Evolutionary conservation across 139 green algal genomes (phyloP).

Genomic region (Closterium sp.): DNA sequence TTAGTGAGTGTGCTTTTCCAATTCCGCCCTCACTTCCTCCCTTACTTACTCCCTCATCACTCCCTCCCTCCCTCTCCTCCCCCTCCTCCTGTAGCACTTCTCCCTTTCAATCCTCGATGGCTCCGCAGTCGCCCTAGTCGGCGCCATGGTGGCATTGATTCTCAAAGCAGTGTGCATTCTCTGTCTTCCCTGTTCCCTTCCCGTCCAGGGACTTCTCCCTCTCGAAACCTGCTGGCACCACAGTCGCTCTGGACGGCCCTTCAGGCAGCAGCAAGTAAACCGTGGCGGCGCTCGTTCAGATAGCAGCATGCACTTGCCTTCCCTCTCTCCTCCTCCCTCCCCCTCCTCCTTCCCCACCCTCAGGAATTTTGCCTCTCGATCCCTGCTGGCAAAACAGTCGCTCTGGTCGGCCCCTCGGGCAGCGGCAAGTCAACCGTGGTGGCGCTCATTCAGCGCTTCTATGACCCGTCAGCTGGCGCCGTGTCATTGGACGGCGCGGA

Average conservation of each 20-base stretch:
- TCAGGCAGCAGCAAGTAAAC: not conserved
- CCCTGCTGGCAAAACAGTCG: conserved; percentile 53
- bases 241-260: too few species aligned
- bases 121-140: too few species aligned
- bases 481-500: conserved; percentile 74
- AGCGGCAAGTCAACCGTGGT: conserved; percentile 63
- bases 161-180: too few species aligned
- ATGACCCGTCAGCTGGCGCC: conserved; percentile 21
- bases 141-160: too few species aligned
- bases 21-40: too few species aligned
- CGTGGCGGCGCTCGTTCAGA: not conserved
- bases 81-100: too few species aligned
- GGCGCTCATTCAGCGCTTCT: conserved; percentile 49
- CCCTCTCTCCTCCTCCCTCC: not conserved
- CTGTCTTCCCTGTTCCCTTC: too few species aligned
- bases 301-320: not conserved
- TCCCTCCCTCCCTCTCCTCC: too few species aligned
- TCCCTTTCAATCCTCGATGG: too few species aligned
- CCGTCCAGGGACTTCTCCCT: too few species aligned
- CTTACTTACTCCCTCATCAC: too few species aligned
- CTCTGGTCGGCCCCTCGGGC: conserved; percentile 59
- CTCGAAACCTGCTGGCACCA: not conserved
- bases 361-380: conserved; percentile 49
- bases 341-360: not conserved
- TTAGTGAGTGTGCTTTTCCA: too few species aligned